These are phyloP conservation scores for Onygenales sp. DNA, from an alignment of 2,329 filamentous ascomycete genomes.

Conservation along the genomic window DNA sequence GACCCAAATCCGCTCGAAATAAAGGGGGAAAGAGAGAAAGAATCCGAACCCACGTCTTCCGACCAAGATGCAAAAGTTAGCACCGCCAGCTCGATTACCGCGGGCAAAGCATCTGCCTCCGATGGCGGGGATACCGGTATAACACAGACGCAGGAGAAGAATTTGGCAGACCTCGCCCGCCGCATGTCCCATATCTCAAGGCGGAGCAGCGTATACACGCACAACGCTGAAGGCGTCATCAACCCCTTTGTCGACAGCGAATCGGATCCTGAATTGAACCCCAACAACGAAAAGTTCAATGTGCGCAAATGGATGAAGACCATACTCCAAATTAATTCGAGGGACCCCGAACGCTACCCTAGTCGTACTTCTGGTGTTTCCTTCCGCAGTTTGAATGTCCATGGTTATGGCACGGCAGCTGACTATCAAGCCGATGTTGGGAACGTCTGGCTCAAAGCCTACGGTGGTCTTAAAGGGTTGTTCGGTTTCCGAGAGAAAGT, in stretches of 20 bases:
- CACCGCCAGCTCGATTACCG: slow-evolving; percentile 16
- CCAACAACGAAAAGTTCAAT: slow-evolving; percentile 35
- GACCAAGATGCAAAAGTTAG: slow-evolving; percentile 8
- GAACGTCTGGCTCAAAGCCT: slow-evolving; percentile 31
- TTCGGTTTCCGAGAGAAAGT: slow-evolving; percentile 22
- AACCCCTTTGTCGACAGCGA: slow-evolving; percentile 29
- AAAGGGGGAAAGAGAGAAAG: background rate
- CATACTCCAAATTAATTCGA: slow-evolving; percentile 32
- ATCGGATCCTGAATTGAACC: slow-evolving; percentile 34
- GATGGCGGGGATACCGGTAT: slow-evolving; percentile 14
- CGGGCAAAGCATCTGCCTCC: slow-evolving; percentile 11
- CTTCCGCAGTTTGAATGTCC: slow-evolving; percentile 30
- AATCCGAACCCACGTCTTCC: background rate
- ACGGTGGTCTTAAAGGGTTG: slow-evolving; percentile 17
- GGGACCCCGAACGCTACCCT: slow-evolving; percentile 28
- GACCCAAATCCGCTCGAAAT: background rate
- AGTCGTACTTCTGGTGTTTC: slow-evolving; percentile 30
- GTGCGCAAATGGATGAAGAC: slow-evolving; percentile 39
- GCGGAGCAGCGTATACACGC: slow-evolving; percentile 11
- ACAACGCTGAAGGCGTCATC: slow-evolving; percentile 10
- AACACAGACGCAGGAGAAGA: slow-evolving; percentile 13
- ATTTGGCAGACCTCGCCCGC: slow-evolving; percentile 22
- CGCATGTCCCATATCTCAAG: slow-evolving; percentile 22
- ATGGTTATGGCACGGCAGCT: slow-evolving; percentile 30
- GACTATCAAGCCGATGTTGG: slow-evolving; percentile 38